A percentile compares a stretch with the other conserved stretches of the same genome.
Evolutionary conservation across 2,329 filamentous ascomycete genomes (phyloP).

Genomic region (Fusarium haematococcum): DNA sequence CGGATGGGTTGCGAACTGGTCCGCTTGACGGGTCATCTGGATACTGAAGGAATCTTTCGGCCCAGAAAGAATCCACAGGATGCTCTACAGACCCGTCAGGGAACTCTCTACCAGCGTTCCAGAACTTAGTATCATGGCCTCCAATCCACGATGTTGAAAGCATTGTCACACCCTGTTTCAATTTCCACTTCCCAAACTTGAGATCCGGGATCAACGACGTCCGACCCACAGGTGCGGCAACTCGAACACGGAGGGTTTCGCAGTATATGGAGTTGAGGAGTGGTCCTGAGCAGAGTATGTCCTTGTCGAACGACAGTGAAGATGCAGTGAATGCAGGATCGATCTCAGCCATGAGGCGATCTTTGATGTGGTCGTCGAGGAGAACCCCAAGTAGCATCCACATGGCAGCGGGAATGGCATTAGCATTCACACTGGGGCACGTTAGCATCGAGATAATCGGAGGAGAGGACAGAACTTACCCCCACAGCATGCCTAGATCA

Average conservation of each 20-base stretch:
- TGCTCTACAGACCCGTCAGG: constrained; percentile 20
- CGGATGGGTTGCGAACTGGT: constrained; percentile 5
- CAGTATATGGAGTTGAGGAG: constrained; percentile 52
- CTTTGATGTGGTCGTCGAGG: constrained; percentile 10
- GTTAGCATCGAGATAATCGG: rapidly evolving
- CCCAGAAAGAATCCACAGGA: constrained; percentile 35
- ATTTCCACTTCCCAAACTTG: constrained; percentile 31
- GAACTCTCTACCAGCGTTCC: constrained; percentile 29
- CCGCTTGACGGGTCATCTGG: constrained; percentile 35
- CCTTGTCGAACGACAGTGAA: constrained; percentile 28
- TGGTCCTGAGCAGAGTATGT: constrained; percentile 36
- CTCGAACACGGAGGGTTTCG: constrained; percentile 49
- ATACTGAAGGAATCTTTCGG: constrained; percentile 38
- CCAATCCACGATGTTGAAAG: constrained; percentile 26
- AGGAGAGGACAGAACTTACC: constrained; percentile 12
- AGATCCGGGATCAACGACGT: constrained; percentile 34
- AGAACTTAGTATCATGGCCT: constrained; percentile 26
- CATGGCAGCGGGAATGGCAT: constrained; percentile 37
- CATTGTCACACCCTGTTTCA: constrained; percentile 29
- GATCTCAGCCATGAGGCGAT: constrained; percentile 32
- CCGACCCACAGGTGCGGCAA: constrained; percentile 37
- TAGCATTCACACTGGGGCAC: constrained; percentile 13
- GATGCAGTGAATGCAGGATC: constrained; percentile 1
- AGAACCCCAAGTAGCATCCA: constrained; percentile 38
- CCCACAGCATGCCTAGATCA: constrained; percentile 40